Conservation (phyloP, 129 eudicot species). For the Heracleum sosnowskyi region DNA sequence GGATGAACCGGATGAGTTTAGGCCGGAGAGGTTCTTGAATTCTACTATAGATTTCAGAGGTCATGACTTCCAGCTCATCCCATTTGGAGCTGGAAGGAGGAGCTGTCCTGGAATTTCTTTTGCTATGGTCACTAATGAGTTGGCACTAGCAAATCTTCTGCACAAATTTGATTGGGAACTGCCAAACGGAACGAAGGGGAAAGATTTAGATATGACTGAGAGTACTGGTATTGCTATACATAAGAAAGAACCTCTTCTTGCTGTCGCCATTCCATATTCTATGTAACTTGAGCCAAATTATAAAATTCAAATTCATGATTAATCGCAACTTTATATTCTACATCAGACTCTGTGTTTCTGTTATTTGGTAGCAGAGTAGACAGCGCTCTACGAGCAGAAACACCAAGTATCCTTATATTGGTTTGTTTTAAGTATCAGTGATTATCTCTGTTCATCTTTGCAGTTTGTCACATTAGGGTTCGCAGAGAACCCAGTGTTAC, state of each 20-base stretch:
- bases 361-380: neutral
- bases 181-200: conserved; percentile 22
- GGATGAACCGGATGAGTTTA: conserved; percentile 36
- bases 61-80: conserved; percentile 34
- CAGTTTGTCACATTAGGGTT: too few species aligned
- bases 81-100: conserved; percentile 50
- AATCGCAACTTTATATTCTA: neutral
- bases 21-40: conserved; percentile 39
- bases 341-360: neutral
- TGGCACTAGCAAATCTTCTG: conserved; percentile 33
- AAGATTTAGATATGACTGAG: conserved; percentile 36
- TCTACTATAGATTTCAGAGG: conserved; percentile 23
- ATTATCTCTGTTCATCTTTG: neutral
- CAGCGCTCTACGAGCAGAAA: neutral
- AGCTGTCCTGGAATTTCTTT: conserved; percentile 41
- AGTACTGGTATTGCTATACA: conserved; percentile 19
- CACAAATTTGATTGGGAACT: conserved; percentile 34
- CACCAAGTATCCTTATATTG: neutral
- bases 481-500: too few species aligned
- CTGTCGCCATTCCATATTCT: conserved; percentile 24
- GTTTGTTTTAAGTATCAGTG: neutral
- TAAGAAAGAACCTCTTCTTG: conserved; percentile 32
- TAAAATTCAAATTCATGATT: too few species aligned
- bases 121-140: conserved; percentile 24
- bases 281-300: neutral